phyloP scores from a whole-genome alignment of 306 rosid genomes.

The Glycine latifolia region DNA sequence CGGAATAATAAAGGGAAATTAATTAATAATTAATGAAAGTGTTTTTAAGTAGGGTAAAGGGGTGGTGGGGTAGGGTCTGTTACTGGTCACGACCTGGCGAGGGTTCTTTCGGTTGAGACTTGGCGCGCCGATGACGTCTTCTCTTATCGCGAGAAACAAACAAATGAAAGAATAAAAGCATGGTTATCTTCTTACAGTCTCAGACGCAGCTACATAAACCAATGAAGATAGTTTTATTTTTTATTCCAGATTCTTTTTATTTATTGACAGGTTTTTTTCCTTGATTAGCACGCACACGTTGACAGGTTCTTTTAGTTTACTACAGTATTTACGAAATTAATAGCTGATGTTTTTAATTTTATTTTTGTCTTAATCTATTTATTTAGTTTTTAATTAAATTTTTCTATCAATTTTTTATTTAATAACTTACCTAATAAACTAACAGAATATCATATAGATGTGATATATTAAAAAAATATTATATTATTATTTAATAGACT shows the following conservation, averaged over 20 bases:
- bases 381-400: too few relatives aligned
- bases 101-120: conserved; percentile 10
- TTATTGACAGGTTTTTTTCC: not conserved
- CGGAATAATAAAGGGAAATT: not conserved
- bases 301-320: too few relatives aligned
- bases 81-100: not conserved
- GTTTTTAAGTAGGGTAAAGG: too few relatives aligned
- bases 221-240: not conserved
- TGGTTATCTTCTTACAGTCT: not conserved
- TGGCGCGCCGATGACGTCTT: conserved; percentile 24
- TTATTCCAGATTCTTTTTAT: not conserved
- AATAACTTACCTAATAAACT: too few relatives aligned
- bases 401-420: too few relatives aligned
- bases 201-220: not conserved
- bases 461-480: too few relatives aligned
- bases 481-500: too few relatives aligned
- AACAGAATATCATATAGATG: too few relatives aligned
- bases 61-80: not conserved
- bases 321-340: not conserved
- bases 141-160: conserved; percentile 9
- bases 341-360: too few relatives aligned
- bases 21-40: not conserved
- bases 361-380: too few relatives aligned
- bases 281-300: not conserved
- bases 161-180: not conserved